These are phyloP conservation scores for Pyrus bretschneideri DNA, from an alignment of 306 rosid genomes.

Conservation along the genomic window DNA sequence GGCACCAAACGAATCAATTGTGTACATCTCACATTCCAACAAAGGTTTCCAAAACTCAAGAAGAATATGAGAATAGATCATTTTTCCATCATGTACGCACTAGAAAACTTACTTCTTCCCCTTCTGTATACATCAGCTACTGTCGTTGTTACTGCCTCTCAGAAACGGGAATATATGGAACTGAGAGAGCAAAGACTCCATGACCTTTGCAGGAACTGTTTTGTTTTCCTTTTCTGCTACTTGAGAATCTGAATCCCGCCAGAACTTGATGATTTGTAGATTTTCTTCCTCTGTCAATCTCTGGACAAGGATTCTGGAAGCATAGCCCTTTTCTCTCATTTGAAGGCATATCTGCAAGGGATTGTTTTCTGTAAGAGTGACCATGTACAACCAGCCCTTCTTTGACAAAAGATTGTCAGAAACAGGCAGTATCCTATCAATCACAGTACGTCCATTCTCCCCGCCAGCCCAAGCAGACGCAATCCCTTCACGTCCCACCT, in stretches of 20 bases:
- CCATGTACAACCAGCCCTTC: conserved; percentile 90
- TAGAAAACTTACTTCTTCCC: not conserved
- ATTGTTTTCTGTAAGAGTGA: conserved; percentile 65
- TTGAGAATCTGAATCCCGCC: conserved; percentile 45
- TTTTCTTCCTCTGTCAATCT: conserved; percentile 90
- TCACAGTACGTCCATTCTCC: conserved; percentile 77
- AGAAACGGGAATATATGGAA: conserved; percentile 29
- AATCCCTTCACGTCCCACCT: conserved; percentile 77
- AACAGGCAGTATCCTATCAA: conserved; percentile 67
- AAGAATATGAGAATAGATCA: not conserved
- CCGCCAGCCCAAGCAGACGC: conserved; percentile 95
- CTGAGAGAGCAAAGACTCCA: conserved; percentile 41
- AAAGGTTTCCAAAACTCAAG: not conserved
- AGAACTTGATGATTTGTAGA: conserved; percentile 86
- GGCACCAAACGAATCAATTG: not conserved
- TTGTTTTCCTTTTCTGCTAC: conserved; percentile 28
- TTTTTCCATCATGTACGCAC: not conserved
- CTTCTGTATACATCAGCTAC: conserved; percentile 12
- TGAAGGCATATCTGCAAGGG: conserved; percentile 66
- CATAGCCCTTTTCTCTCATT: conserved; percentile 79
- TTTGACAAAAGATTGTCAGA: conserved; percentile 70
- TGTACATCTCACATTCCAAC: not conserved
- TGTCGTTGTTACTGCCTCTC: conserved; percentile 33
- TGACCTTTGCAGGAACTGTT: conserved; percentile 24
- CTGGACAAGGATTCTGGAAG: conserved; percentile 62